Percentiles rank a stretch among this genome's conserved stretches.
Conservation (phyloP, 164 flowering plant genomes). For the Berberis thunbergii region DNA sequence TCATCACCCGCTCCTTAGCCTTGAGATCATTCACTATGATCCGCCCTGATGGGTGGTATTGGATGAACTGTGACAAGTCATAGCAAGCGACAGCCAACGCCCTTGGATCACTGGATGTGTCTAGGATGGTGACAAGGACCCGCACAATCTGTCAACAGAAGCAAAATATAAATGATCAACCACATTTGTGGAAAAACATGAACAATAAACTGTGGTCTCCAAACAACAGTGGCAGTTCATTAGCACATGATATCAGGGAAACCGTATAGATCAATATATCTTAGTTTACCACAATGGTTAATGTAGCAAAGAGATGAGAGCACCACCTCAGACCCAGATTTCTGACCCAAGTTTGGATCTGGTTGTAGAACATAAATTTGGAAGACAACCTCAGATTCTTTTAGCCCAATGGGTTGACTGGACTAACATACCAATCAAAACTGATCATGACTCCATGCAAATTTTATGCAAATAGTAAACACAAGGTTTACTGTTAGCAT, state of each 20-base stretch:
- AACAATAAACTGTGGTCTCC: background rate
- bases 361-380: too few species aligned
- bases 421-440: too few species aligned
- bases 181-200: background rate
- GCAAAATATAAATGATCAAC: background rate
- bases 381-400: too few species aligned
- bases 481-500: background rate
- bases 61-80: constrained; percentile 91
- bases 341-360: too few species aligned
- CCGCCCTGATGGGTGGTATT: constrained; percentile 80
- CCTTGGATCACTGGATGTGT: constrained; percentile 77
- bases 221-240: background rate
- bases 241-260: too few species aligned
- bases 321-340: too few species aligned
- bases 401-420: too few species aligned
- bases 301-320: too few species aligned
- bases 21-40: constrained; percentile 72
- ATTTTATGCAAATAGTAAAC: too few species aligned
- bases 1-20: constrained; percentile 93
- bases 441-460: background rate
- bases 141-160: constrained; percentile 53
- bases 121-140: constrained; percentile 87
- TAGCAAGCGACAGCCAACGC: constrained; percentile 89
- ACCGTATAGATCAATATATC: too few species aligned
- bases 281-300: too few species aligned